Percentiles rank a stretch among this genome's conserved stretches.
These are phyloP conservation scores for Pseudogymnoascus sp. DNA, from an alignment of 2,329 filamentous ascomycete genomes.

Conservation along the genomic window DNA sequence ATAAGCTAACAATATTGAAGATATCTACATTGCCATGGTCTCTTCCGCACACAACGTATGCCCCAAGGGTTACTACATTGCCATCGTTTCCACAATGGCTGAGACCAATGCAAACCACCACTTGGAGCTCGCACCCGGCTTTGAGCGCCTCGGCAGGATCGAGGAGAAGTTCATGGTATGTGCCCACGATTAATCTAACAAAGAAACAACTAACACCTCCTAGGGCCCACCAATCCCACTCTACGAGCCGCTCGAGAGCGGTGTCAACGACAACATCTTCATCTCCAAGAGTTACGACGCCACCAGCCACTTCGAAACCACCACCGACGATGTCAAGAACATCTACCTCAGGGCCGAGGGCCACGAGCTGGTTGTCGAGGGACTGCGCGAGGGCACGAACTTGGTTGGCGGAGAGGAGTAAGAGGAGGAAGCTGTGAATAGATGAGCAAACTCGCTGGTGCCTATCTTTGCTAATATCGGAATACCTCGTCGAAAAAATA, in stretches of 20 bases:
- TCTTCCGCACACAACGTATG: slow-evolving; percentile 96
- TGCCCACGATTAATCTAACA: not conserved
- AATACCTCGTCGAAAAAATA: slow-evolving; percentile 7
- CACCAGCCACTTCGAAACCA: slow-evolving; percentile 94
- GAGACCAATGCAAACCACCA: slow-evolving; percentile 91
- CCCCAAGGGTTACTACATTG: slow-evolving; percentile 98
- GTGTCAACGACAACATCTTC: slow-evolving; percentile 82
- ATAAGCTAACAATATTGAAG: slow-evolving; percentile 36
- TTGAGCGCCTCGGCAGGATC: slow-evolving; percentile 84
- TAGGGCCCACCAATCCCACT: slow-evolving; percentile 78
- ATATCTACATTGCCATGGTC: slow-evolving; percentile 95
- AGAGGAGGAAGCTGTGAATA: slow-evolving; percentile 8
- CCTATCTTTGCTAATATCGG: slow-evolving; percentile 5
- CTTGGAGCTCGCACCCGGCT: slow-evolving; percentile 83
- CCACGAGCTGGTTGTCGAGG: slow-evolving; percentile 81
- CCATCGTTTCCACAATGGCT: slow-evolving; percentile 95
- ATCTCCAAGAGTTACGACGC: slow-evolving; percentile 99
- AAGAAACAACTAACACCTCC: slow-evolving; percentile 7
- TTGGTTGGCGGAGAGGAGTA: slow-evolving; percentile 58
- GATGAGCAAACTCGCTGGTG: slow-evolving; percentile 9
- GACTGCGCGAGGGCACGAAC: slow-evolving; percentile 69
- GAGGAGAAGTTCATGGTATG: slow-evolving; percentile 93
- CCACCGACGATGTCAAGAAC: slow-evolving; percentile 83
- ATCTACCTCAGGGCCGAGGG: slow-evolving; percentile 80
- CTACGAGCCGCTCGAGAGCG: slow-evolving; percentile 81